phyloP scores from a whole-genome alignment of 1,284 basidiomycete genomes.

The Austroboletus rostrupii region DNA sequence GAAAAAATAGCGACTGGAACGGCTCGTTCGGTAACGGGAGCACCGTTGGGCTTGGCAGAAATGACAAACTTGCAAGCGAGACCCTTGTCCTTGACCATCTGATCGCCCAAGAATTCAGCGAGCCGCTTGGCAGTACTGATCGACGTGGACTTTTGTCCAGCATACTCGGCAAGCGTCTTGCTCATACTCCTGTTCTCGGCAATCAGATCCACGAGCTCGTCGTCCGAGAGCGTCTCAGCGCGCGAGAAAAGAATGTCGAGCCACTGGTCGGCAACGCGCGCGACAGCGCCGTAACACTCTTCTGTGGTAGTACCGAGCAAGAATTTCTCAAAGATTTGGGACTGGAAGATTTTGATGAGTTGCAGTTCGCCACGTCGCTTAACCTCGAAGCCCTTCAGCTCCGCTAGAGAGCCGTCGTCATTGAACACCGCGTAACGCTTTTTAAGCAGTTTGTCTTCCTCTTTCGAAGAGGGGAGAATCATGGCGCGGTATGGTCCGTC shows the following conservation, averaged over 20 bases:
- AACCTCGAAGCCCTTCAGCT: conserved; percentile 98
- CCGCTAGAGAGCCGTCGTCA: conserved; percentile 93
- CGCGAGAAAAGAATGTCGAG: conserved; percentile 91
- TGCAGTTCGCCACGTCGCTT: conserved; percentile 97
- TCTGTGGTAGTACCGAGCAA: conserved; percentile 88
- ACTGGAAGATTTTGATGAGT: conserved; percentile 99
- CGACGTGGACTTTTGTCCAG: conserved; percentile 94
- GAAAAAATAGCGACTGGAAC: conserved; percentile 99
- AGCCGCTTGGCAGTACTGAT: conserved; percentile 95
- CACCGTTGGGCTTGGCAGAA: conserved; percentile 88
- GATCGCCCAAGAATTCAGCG: conserved; percentile 95
- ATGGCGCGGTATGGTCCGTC: conserved; percentile 99
- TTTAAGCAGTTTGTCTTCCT: conserved; percentile 98
- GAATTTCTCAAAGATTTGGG: conserved; percentile 98
- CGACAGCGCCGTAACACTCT: conserved; percentile 95
- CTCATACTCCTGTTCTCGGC: conserved; percentile 99
- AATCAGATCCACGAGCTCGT: conserved; percentile 96
- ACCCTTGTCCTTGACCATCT: conserved; percentile 99
- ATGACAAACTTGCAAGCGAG: conserved; percentile 99
- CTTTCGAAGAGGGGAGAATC: conserved; percentile 98
- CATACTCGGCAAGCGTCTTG: conserved; percentile 95
- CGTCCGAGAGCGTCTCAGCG: conserved; percentile 81
- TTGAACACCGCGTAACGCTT: conserved; percentile 99
- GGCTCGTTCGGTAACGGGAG: conserved; percentile 95
- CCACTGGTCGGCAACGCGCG: conserved; percentile 95